Evolutionary conservation across 2,329 filamentous ascomycete species (phyloP), one percentile per base, ranked within the genome.

Genomic region (Trichoderma simmonsii): DNA sequence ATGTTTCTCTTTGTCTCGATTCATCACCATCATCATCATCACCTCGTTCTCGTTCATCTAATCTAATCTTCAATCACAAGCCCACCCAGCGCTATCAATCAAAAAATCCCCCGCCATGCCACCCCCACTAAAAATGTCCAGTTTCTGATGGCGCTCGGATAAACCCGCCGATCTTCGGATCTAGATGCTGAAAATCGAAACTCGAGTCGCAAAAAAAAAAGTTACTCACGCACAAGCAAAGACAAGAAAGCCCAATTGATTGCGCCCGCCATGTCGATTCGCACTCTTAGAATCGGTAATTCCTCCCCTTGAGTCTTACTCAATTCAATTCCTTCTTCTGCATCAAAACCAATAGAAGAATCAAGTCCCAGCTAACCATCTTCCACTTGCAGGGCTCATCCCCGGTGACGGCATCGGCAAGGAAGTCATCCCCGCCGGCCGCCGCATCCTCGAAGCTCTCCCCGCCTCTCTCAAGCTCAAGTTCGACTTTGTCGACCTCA

Each of bases 381-480:
- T 4, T 11, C 63, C 14, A 36, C 39, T 26, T 48, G 8, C n/a
- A 97, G 95, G 95, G 82, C 93, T 98, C 78, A 98, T 99, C 81
- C 93, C 96, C 78, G 96, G 96, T 80, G 96, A 99, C 85, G 96
- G 96, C 83, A 99, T 99, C 84, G 96, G 96, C 84, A 93, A 93
- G 81, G 96, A 99, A 85, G 96, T 99, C 82, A 98, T 99, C 83
- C 96, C 96, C 76, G 93, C 96, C 70, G 96, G 95, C 66, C 93
- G 94, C 78, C 92, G 93, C 75, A 87, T 98, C 77, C 93, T 99
- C 79, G 95, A 99, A 86, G 92, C 96, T 65, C 91, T 99, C 2
- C 95, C 95, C 39, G 83, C 91, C n/a, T 96, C 93, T n/a, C 86
- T 98, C 62, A 92, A 92, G 79, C 89, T 99, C 77, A 95, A 94